Evolutionary conservation across 768 basidiomycete genomes (phyloP), one percentile per base, ranked within the genome.

Genomic region (Leccinum sublutescens): DNA sequence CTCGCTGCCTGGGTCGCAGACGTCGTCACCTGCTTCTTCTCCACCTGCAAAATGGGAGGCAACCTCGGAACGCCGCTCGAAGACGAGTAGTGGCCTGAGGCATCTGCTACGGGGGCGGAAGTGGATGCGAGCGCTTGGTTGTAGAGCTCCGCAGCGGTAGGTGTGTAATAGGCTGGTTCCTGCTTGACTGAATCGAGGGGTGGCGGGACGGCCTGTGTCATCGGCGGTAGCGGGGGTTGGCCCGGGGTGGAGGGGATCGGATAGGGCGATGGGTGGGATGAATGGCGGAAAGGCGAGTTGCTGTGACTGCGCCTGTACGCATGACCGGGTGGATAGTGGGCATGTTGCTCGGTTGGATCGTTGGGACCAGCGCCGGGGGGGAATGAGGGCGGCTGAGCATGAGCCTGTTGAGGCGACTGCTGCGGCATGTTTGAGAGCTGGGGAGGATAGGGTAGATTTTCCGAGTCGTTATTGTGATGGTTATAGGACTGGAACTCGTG

Each of bases 21-120:
- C 21, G 95, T 96, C 45, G 95, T 98, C 33, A 98, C 95, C 75
- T 93, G 92, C 77, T 93, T 89, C 76, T 93, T 94, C 77, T 94
- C 92, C 54, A 94, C 92, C 75, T 93, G 91, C 33, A 92, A 76
- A 69, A 94, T 93, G 51, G 90, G 92, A 40, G 92, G 92, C 4
- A 94, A 79, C 48, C 82, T 79, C n/a, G 81, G 77, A 2, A 80
- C 69, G 0, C 71, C 65, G 19, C 71, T 67, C 10, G 71, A 52
- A 45, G 70, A 59, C 5, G 69, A 63, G 65, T 75, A 77, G 31
- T 74, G 72, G 3, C 66, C 60, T 0, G 74, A 71, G 11, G 57
- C 54, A 23, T 74, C 71, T 9, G 21, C 19, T 7, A 60, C 60
- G 0, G 63, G 58, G 14, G 49, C 68, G 11, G 72, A 73, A 2